Percentiles rank a stretch among this genome's conserved stretches.
These are phyloP conservation scores for Chamaecrista fasciculata DNA, from an alignment of 306 rosid species.

Conservation along the genomic window DNA sequence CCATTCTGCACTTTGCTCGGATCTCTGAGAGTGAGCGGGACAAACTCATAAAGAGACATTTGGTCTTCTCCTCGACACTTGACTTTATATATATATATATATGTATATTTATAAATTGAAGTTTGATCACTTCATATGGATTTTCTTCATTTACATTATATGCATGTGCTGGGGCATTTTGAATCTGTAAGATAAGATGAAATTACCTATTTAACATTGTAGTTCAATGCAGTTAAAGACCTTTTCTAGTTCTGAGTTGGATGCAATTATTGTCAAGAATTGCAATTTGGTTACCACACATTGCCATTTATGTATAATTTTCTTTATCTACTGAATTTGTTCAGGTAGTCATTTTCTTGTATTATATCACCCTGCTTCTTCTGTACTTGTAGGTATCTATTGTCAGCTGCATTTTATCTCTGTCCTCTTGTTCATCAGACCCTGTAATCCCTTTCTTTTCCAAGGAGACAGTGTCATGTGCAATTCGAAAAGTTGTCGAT, in stretches of 20 bases:
- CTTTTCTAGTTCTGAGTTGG: background rate
- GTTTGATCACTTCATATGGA: background rate
- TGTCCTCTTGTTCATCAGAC: slow-evolving; percentile 65
- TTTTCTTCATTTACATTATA: background rate
- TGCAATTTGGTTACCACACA: slow-evolving; percentile 14
- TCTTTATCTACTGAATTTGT: slow-evolving; percentile 20
- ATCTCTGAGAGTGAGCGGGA: slow-evolving; percentile 82
- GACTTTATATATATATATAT: background rate
- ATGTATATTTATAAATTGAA: too few species aligned
- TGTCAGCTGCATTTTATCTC: slow-evolving; percentile 72
- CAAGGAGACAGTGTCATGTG: slow-evolving; percentile 47
- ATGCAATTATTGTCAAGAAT: slow-evolving; percentile 5
- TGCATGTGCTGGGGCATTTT: background rate
- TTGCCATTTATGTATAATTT: background rate
- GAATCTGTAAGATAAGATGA: background rate
- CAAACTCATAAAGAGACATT: slow-evolving; percentile 74
- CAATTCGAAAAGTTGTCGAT: slow-evolving; percentile 77
- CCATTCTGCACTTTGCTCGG: slow-evolving; percentile 64
- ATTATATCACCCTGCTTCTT: slow-evolving; percentile 20
- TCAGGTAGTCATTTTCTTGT: slow-evolving; percentile 6
- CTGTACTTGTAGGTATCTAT: slow-evolving; percentile 64
- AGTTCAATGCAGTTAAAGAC: background rate
- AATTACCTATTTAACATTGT: background rate
- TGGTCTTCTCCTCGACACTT: slow-evolving; percentile 54
- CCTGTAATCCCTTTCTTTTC: slow-evolving; percentile 76